Evolutionary conservation across 1,139 yeast genomes (phyloP).

Genomic region (Magnusiomyces magnusii): DNA sequence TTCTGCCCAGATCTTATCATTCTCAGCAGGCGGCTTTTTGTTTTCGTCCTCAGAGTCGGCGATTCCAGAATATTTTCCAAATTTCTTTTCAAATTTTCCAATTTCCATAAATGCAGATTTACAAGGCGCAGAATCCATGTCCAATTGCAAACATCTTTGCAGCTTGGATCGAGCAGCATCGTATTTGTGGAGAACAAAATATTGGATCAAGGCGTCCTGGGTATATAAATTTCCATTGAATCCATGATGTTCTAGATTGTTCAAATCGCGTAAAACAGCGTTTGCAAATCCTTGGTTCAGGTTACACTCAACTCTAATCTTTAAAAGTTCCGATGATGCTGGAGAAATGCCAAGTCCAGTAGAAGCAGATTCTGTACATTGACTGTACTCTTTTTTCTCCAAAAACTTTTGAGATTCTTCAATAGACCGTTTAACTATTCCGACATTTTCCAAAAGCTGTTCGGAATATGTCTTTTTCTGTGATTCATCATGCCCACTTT

Average conservation of each 20-base stretch:
- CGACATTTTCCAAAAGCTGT: background rate
- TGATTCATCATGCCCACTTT: conserved; percentile 15
- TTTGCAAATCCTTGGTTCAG: conserved; percentile 27
- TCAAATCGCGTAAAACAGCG: conserved; percentile 34
- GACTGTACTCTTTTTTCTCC: conserved; percentile 10
- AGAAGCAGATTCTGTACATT: conserved; percentile 22
- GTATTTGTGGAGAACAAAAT: conserved; percentile 46
- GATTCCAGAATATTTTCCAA: conserved; percentile 15
- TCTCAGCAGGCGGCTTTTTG: conserved; percentile 5
- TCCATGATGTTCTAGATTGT: conserved; percentile 23
- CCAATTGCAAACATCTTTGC: conserved; percentile 57
- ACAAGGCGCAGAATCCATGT: conserved; percentile 57
- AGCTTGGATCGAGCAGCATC: conserved; percentile 44
- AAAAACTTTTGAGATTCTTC: conserved; percentile 12
- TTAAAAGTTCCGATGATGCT: background rate
- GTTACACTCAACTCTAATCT: conserved; percentile 21
- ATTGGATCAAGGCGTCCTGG: conserved; percentile 38
- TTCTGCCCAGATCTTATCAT: conserved; percentile 12
- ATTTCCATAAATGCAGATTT: conserved; percentile 43
- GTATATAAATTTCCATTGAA: conserved; percentile 27
- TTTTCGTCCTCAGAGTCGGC: conserved; percentile 8
- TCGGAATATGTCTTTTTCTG: conserved; percentile 3
- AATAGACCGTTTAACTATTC: background rate
- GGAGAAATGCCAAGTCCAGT: conserved; percentile 28
- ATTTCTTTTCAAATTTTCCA: conserved; percentile 34